These are phyloP conservation scores for Fusarium bulbicola DNA, from an alignment of 2,329 filamentous ascomycete genomes.

Conservation along the genomic window DNA sequence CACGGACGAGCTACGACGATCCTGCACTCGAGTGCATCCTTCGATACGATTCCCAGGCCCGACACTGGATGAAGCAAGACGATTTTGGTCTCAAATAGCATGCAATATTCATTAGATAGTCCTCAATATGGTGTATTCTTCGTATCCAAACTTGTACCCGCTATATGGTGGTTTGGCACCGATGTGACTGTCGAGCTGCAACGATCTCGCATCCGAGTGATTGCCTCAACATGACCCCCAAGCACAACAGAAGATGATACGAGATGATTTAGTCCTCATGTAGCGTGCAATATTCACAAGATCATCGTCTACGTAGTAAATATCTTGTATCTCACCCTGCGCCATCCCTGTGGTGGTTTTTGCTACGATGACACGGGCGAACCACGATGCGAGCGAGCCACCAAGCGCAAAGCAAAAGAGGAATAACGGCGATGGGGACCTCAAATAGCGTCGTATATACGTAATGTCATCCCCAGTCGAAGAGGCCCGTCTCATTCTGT, in stretches of 20 bases:
- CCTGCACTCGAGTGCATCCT: background rate
- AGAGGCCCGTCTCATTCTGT: background rate
- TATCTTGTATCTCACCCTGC: background rate
- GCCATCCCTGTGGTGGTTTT: background rate
- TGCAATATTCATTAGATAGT: fast-evolving
- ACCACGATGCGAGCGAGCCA: background rate
- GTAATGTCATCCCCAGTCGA: background rate
- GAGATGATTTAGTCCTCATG: background rate
- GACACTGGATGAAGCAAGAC: background rate
- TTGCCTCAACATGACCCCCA: background rate
- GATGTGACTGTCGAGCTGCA: background rate
- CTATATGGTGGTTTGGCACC: no score
- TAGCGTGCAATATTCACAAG: fast-evolving
- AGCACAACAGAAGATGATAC: background rate
- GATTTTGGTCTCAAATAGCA: fast-evolving
- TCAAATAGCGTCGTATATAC: fast-evolving
- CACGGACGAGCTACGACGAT: background rate
- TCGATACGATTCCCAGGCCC: background rate
- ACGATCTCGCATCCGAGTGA: background rate
- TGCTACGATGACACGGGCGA: background rate
- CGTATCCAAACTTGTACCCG: background rate
- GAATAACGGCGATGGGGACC: fast-evolving
- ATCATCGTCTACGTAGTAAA: background rate
- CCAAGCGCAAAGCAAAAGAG: background rate
- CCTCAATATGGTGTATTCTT: background rate